Evolutionary conservation across 495 filamentous ascomycete genomes (phyloP).

Genomic region (Pseudomonodictys pantanalensis): DNA sequence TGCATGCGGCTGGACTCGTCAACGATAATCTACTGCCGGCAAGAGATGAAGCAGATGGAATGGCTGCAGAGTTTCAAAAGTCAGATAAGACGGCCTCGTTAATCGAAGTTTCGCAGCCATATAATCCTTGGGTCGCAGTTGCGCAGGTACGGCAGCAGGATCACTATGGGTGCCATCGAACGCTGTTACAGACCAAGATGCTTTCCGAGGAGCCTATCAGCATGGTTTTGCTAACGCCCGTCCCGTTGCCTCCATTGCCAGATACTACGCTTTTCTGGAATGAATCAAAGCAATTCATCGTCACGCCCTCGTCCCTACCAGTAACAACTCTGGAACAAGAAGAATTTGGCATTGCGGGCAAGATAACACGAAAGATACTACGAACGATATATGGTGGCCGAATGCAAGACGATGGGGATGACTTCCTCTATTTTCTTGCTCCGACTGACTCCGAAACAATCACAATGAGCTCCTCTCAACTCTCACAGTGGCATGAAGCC

Average conservation of each 20-base stretch:
- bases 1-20: conserved; percentile 68
- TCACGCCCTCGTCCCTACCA: conserved; percentile 1
- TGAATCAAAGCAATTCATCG: conserved; percentile 28
- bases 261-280: conserved; percentile 50
- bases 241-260: conserved; percentile 34
- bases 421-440: conserved; percentile 42
- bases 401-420: conserved; percentile 33
- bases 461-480: not conserved
- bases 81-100: conserved; percentile 41
- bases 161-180: conserved; percentile 40
- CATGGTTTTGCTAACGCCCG: conserved; percentile 45
- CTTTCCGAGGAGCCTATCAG: conserved; percentile 16
- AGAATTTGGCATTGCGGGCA: conserved; percentile 9
- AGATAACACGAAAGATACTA: conserved; percentile 39
- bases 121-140: conserved; percentile 65
- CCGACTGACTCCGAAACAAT: not conserved
- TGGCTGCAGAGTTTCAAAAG: conserved; percentile 14
- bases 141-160: conserved; percentile 52
- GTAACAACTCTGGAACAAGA: not conserved
- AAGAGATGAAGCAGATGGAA: conserved; percentile 46
- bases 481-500: not conserved
- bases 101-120: conserved; percentile 50
- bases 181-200: conserved; percentile 39
- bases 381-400: conserved; percentile 37
- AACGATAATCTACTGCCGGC: conserved; percentile 77